Evolutionary conservation across 257 asterid species (phyloP), one percentile per base, ranked within the genome.

Genomic region (Solanum sejunctum): DNA sequence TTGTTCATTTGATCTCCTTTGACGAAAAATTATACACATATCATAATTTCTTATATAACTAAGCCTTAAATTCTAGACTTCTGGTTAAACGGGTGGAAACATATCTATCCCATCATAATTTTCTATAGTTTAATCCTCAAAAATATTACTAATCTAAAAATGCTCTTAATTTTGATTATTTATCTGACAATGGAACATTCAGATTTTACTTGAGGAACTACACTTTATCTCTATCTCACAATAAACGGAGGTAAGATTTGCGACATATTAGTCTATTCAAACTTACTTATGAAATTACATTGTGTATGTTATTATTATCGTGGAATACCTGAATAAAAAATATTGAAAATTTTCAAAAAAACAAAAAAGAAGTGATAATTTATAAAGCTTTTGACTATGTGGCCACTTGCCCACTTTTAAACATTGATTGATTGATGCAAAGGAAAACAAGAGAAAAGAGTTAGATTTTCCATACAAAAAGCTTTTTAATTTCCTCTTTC

Each of bases 391-490:
- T 51, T 28, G 67, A 57, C 39, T 58, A 58, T 87, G 84, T 84
- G 87, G 70, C 87, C 82, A 89, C 83, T 75, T 77, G 63, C 64
- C n/a, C n/a, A 77, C 82, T 73, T 82, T 84, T 81, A 85, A 2
- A 79, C 80, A 82, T 83, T 56, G 66, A 86, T 88, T 84, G 83
- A 85, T 87, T 87, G 86, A 87, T 73, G n/a, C 81, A 58, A 58
- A 87, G 63, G 82, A 81, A 69, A 90, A 84, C 82, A 77, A 78
- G 88, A 81, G 56, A 64, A 64, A 83, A 28, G 79, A 63, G 85
- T 80, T 83, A 86, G 86, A 82, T 88, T 81, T 84, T 80, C 80
- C 60, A 26, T 61, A 18, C 78, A 85, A 88, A 83, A 21, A 18
- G 21, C 66, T 39, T 64, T 49, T 43, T 23, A 16, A 32, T 82